These are phyloP conservation scores for Fusarium sacchari DNA, from an alignment of 2,329 filamentous ascomycete species.

Conservation along the genomic window DNA sequence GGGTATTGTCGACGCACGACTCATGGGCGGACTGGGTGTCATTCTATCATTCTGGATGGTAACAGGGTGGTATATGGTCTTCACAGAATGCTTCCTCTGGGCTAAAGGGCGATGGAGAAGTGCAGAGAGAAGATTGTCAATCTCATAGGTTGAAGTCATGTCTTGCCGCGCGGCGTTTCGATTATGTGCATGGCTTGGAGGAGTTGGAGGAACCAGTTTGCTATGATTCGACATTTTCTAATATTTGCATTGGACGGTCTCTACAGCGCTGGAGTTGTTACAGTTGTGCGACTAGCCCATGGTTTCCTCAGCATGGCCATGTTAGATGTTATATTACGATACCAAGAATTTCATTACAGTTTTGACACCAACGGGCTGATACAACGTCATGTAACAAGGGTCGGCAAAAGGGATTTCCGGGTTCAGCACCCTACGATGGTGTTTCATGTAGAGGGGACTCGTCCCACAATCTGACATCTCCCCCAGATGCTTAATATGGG, in stretches of 20 bases:
- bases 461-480: conserved; percentile 13
- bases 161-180: not conserved
- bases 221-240: conserved; percentile 2
- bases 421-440: conserved; percentile 22
- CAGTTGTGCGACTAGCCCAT: conserved; percentile 1
- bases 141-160: conserved; percentile 13
- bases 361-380: not conserved
- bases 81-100: conserved; percentile 58
- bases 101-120: conserved; percentile 47
- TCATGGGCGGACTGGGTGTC: conserved; percentile 57
- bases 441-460: conserved; percentile 36
- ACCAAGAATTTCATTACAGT: conserved; percentile 28
- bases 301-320: conserved; percentile 6
- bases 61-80: conserved; percentile 60
- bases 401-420: conserved; percentile 17
- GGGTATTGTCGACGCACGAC: conserved; percentile 55
- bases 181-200: not conserved
- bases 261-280: conserved; percentile 22
- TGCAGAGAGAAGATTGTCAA: conserved; percentile 40
- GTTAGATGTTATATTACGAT: conserved; percentile 31
- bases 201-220: conserved; percentile 7
- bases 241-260: conserved; percentile 12
- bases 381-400: conserved; percentile 25
- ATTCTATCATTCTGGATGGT: conserved; percentile 61
- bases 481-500: not conserved